Percentiles rank a stretch among this genome's conserved stretches.
phyloP scores from a whole-genome alignment of 495 filamentous ascomycete species.

The Penicillium arizonense region DNA sequence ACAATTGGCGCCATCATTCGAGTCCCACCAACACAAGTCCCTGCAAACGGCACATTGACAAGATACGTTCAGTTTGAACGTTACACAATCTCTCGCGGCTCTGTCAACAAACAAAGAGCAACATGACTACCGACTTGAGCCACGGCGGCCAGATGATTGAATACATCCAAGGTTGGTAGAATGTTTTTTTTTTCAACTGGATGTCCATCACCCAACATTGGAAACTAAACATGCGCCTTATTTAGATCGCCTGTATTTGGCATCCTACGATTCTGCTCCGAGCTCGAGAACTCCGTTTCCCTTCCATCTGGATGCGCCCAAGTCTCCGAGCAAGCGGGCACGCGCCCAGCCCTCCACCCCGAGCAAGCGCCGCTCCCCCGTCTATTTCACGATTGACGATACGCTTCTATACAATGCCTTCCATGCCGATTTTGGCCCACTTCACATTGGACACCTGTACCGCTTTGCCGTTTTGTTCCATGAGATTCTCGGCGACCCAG shows the following conservation, averaged over 20 bases:
- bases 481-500: constrained; percentile 85
- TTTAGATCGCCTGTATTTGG: constrained; percentile 90
- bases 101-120: constrained; percentile 12
- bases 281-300: constrained; percentile 82
- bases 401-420: constrained; percentile 95
- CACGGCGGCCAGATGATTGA: constrained; percentile 73
- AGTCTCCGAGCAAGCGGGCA: constrained; percentile 73
- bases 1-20: constrained; percentile 6
- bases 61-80: background rate
- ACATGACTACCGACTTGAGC: constrained; percentile 40
- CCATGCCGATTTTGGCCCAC: constrained; percentile 95
- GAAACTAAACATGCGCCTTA: constrained; percentile 12
- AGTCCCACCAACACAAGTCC: constrained; percentile 1
- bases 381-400: constrained; percentile 95
- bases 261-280: constrained; percentile 82
- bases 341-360: constrained; percentile 58
- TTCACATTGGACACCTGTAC: constrained; percentile 97
- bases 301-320: constrained; percentile 60
- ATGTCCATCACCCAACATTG: background rate
- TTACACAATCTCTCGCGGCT: constrained; percentile 7
- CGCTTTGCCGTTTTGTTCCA: constrained; percentile 93
- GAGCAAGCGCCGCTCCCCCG: constrained; percentile 61
- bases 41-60: background rate
- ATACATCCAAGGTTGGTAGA: constrained; percentile 67
- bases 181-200: constrained; percentile 2